phyloP scores from a whole-genome alignment of 768 basidiomycete genomes.

The Russula sp. region DNA sequence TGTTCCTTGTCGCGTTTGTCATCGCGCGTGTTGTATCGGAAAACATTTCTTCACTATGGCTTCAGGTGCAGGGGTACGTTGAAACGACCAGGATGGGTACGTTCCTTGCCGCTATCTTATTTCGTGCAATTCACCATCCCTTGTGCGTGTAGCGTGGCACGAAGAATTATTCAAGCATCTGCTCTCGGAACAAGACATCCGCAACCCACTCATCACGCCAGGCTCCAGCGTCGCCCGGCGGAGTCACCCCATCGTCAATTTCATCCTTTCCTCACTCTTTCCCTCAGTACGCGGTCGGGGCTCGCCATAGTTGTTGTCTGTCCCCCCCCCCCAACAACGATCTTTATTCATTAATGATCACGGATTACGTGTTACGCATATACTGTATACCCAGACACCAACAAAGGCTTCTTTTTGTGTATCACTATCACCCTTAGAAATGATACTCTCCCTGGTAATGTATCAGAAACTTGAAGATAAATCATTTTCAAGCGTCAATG shows the following conservation, averaged over 20 bases:
- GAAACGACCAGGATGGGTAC: not conserved
- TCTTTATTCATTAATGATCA: not conserved
- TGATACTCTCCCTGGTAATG: not conserved
- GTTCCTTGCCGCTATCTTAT: not conserved
- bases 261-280: not conserved
- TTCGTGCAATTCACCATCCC: not conserved
- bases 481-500: not conserved
- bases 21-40: not conserved
- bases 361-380: not conserved
- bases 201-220: not conserved
- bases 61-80: not conserved
- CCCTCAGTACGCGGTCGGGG: not conserved
- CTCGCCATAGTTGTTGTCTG: not conserved
- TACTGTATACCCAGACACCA: not conserved
- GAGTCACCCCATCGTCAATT: not conserved
- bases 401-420: not conserved
- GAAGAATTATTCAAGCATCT: constrained; percentile 4
- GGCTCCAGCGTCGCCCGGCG: not conserved
- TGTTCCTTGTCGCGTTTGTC: not conserved
- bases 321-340: not conserved
- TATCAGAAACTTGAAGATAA: too few relatives aligned
- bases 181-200: constrained; percentile 5
- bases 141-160: not conserved
- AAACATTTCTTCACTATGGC: not conserved
- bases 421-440: not conserved